A percentile compares a stretch with the other conserved stretches of the same genome.
These are phyloP conservation scores for Rossbeevera mucosa DNA, from an alignment of 768 basidiomycete species.

Conservation along the genomic window DNA sequence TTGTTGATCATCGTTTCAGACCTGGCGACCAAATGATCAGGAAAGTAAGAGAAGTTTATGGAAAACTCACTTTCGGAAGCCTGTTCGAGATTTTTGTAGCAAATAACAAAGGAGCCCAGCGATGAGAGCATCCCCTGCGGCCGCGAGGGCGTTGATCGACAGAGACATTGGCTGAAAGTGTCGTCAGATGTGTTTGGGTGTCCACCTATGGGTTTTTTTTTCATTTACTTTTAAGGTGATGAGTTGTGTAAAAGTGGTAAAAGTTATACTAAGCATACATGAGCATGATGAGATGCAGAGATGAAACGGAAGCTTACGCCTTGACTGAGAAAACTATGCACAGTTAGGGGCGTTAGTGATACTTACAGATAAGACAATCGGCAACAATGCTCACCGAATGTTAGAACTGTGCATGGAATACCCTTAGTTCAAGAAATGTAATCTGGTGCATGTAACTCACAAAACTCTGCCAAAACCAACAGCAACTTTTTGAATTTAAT, in stretches of 20 bases:
- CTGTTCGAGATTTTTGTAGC: slow-evolving; percentile 47
- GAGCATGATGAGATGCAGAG: background rate
- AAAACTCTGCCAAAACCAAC: slow-evolving; percentile 39
- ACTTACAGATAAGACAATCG: background rate
- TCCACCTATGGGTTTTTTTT: background rate
- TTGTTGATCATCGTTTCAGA: slow-evolving; percentile 52
- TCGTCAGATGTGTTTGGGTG: background rate
- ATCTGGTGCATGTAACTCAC: slow-evolving; percentile 11
- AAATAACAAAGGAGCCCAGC: slow-evolving; percentile 43
- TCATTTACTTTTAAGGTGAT: slow-evolving; percentile 38
- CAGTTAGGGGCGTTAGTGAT: slow-evolving; percentile 2
- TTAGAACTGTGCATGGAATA: slow-evolving; percentile 21
- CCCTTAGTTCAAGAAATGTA: slow-evolving; percentile 2
- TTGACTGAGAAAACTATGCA: slow-evolving; percentile 32
- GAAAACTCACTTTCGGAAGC: slow-evolving; percentile 40
- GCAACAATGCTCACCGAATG: slow-evolving; percentile 27
- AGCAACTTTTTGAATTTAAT: slow-evolving; percentile 8
- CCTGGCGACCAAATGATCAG: slow-evolving; percentile 6
- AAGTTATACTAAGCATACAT: slow-evolving; percentile 33
- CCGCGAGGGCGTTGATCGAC: slow-evolving; percentile 48
- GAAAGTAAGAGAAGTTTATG: background rate
- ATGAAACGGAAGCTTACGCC: slow-evolving; percentile 28
- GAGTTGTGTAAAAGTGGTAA: slow-evolving; percentile 41
- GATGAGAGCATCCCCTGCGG: slow-evolving; percentile 47
- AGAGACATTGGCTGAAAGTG: slow-evolving; percentile 37